Evolutionary conservation across 1,284 basidiomycete genomes (phyloP), one percentile per base, ranked within the genome.

Genomic region (Coniferiporia sulphurascens): DNA sequence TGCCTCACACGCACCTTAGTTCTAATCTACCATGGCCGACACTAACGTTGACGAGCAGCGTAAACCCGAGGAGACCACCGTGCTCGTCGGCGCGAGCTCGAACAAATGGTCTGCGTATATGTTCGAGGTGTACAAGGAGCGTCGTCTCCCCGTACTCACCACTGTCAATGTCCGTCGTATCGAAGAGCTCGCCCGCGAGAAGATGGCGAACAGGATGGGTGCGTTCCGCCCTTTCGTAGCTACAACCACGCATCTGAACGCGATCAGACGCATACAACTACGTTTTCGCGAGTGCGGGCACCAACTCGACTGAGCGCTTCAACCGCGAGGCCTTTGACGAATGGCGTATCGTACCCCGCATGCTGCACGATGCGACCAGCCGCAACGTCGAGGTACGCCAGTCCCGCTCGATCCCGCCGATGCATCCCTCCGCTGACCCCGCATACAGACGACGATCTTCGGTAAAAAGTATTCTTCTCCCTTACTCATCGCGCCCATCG

Each of bases 401-500:
- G n/a, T 36, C 35, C 38, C 34, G 36, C 36, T 35, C 48, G 27
- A 27, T 27, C 50, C 21, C 1, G 22, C 41, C 19, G 19, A 34
- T 51, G 21, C 13, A n/a, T 55, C 62, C 45, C 48, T 36, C 34
- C 34, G 56, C 48, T 52, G 8, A 60, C 43, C 43, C 56, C 51
- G 21, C 54, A 68, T 21, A 66, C 60, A 87, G 86, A 85, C 80
- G 1, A 85, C 80, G 12, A 74, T 88, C 44, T 87, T 93, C 66
- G 91, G 89, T 2, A 79, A 85, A 41, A 86, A 75, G 43, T 73
- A 87, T 58, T 72, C 81, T 5, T 76, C 82, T 0, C 90, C 90
- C 0, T 66, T 93, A 10, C 73, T 90, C 60, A 72, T 92, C 55
- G 87, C 85, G 0, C 90, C 90, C 0, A 80, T 93, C 45, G 90